phyloP scores from a whole-genome alignment of 768 basidiomycete genomes.

The Boletus tomentosulus region DNA sequence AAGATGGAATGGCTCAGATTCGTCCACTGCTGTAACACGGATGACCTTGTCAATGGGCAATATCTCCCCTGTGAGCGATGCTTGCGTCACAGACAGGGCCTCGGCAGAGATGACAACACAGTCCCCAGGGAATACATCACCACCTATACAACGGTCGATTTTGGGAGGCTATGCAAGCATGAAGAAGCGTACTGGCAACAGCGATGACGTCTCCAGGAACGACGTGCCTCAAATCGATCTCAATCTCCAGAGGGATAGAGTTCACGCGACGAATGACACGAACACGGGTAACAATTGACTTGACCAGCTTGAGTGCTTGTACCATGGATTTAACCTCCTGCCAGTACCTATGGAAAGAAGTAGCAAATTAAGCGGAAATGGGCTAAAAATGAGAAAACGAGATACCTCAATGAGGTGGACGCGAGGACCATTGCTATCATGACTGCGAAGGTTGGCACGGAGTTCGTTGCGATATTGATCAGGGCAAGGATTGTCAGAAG shows the following conservation, averaged over 20 bases:
- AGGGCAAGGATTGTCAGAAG: conserved; percentile 29
- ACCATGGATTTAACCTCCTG: conserved; percentile 34
- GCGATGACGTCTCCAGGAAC: conserved; percentile 33
- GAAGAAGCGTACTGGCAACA: conserved; percentile 25
- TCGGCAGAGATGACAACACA: conserved; percentile 33
- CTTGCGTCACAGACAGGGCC: conserved; percentile 32
- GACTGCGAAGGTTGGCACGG: conserved; percentile 31
- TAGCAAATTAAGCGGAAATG: neutral
- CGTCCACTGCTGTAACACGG: conserved; percentile 12
- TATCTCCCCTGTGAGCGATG: conserved; percentile 35
- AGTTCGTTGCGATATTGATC: conserved; percentile 32
- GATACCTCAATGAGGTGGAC: conserved; percentile 31
- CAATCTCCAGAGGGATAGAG: conserved; percentile 22
- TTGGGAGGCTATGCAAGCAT: neutral
- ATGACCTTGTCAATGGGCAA: conserved; percentile 31
- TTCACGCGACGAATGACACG: conserved; percentile 28
- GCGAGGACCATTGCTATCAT: conserved; percentile 36
- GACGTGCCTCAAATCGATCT: conserved; percentile 28
- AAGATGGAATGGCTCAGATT: conserved; percentile 24
- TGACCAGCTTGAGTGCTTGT: conserved; percentile 32
- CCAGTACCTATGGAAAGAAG: conserved; percentile 21
- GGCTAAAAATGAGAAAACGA: neutral
- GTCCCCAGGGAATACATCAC: conserved; percentile 35
- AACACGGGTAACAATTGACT: conserved; percentile 31
- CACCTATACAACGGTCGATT: conserved; percentile 15